Evolutionary conservation across 306 rosid genomes (phyloP), one percentile per base, ranked within the genome.

Genomic region (Rosa chinensis): DNA sequence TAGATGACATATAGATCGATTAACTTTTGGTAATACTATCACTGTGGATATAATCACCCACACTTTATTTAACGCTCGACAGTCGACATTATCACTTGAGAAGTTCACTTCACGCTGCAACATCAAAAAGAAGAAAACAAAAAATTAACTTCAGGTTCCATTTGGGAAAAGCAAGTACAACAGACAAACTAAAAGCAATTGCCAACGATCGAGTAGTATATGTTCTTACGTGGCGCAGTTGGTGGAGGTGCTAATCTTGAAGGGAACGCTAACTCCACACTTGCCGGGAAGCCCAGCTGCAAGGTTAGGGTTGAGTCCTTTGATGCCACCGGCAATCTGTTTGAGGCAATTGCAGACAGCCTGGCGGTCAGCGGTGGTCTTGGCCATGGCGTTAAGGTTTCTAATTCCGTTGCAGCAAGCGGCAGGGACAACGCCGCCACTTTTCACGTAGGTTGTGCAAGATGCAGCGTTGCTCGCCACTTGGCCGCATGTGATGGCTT

Each of bases 221-320:
- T 63, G 69, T 25, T 17, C 42, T 12, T 84, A 84, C 87, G 3
- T 66, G 13, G 47, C 56, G 74, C 98, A 91, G 79, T 93, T 76
- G 17, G 84, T 85, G 59, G 43, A 40, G 66, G 94, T 86, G 88
- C 91, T 89, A 76, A 93, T 91, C 86, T 79, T 76, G 87, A 87
- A 93, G 42, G 90, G 93, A 77, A 91, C 39, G 49, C 68, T 72
- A 6, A 93, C 86, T 2, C 90, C 86, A 7, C 97, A 91, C 44
- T 69, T 75, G 17, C 10, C 44, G 0, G 91, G 93, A 44, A 84
- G 87, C 35, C 78, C 4, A 8, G 63, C 82, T 1, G 79, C 88
- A 1, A 35, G 16, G 10, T 0, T 4, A 21, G 37, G 2, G 9
- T 77, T 79, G 42, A 87, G 14, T 25, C 78, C 61, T 0, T 23